Evolutionary conservation across 306 rosid genomes (phyloP).

Genomic region (Lathyrus tuberosus): DNA sequence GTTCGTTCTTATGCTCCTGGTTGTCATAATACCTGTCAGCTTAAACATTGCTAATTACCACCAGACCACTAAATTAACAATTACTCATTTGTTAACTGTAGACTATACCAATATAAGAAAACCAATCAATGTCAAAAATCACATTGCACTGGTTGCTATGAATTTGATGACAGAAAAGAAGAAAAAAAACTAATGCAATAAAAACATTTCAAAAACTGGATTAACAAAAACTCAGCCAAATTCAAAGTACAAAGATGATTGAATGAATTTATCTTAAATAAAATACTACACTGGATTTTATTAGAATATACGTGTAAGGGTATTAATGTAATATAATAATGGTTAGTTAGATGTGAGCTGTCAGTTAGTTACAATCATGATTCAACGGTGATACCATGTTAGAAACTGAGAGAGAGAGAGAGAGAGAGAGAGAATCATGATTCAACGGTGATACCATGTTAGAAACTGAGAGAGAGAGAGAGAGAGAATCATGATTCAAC

Average conservation of each 20-base stretch:
- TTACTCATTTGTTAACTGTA: slow-evolving; percentile 14
- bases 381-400: no score
- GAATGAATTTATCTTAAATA: slow-evolving; percentile 12
- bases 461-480: no score
- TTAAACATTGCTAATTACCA: slow-evolving; percentile 49
- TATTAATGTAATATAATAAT: no score
- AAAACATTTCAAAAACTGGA: slow-evolving; percentile 14
- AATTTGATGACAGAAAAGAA: not conserved
- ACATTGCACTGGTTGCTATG: slow-evolving; percentile 5
- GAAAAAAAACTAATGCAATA: not conserved
- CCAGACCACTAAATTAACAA: slow-evolving; percentile 39
- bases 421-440: no score
- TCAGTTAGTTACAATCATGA: no score
- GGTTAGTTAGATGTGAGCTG: no score
- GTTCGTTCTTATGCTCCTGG: slow-evolving; percentile 82
- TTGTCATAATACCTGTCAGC: slow-evolving; percentile 93
- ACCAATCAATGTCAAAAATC: slow-evolving; percentile 21
- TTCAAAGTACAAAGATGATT: slow-evolving; percentile 24
- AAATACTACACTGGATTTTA: slow-evolving; percentile 2
- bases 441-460: no score
- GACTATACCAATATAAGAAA: slow-evolving; percentile 28
- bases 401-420: no score
- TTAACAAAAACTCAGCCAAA: slow-evolving; percentile 14
- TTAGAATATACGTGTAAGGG: no score
- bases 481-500: no score